Percentiles rank a stretch among this genome's conserved stretches.
Evolutionary conservation across 129 eudicot species (phyloP).

Genomic region (Helianthus annuus): HanXRQr2.0-SUNRISE NC_035449.2:28101017-28101516

Average conservation of each 20-base stretch:
- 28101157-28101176: constrained; percentile 5
- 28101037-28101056: constrained; percentile 72
- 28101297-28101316: background rate
- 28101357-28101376: constrained; percentile 14
- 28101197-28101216: constrained; percentile 34
- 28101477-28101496: background rate
- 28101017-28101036: constrained; percentile 77
- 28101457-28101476: constrained; percentile 3
- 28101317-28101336: constrained; percentile 2
- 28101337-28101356: constrained; percentile 11
- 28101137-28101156: constrained; percentile 45
- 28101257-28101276: constrained; percentile 22
- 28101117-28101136: constrained; percentile 90
- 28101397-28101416: constrained; percentile 20
- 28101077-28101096: constrained; percentile 76
- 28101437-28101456: constrained; percentile 26
- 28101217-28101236: constrained; percentile 16
- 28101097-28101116: constrained; percentile 88
- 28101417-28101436: constrained; percentile 37
- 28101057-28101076: constrained; percentile 90
- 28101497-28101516: constrained; percentile 10
- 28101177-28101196: constrained; percentile 36
- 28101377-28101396: background rate
- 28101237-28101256: constrained; percentile 8
- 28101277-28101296: background rate